A percentile compares a stretch with the other conserved stretches of the same genome.
phyloP scores from a whole-genome alignment of 768 basidiomycete genomes.

The Pleurotus djamor region DNA sequence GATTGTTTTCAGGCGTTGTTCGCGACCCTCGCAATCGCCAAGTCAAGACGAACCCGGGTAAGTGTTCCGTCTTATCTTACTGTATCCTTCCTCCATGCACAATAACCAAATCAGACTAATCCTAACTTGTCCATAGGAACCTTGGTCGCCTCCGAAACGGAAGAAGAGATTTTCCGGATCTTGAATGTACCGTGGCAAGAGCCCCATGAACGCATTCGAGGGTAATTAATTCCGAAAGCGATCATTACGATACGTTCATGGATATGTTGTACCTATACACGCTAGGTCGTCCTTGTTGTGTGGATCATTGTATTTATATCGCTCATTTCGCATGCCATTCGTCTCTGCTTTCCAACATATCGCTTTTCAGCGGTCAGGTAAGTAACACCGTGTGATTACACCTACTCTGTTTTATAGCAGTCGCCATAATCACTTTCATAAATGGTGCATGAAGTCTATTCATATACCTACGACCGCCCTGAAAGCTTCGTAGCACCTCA shows the following conservation, averaged over 20 bases:
- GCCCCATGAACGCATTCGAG: conserved; percentile 68
- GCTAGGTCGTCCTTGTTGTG: too few relatives aligned
- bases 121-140: conserved; percentile 37
- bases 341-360: too few relatives aligned
- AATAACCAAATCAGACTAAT: too few relatives aligned
- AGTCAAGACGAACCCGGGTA: conserved; percentile 62
- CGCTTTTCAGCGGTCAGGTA: too few relatives aligned
- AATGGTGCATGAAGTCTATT: not conserved
- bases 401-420: too few relatives aligned
- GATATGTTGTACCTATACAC: not conserved
- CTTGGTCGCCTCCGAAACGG: conserved; percentile 78
- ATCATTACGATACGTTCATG: not conserved
- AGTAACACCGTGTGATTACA: too few relatives aligned
- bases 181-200: conserved; percentile 82
- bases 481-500: conserved; percentile 30
- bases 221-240: conserved; percentile 17
- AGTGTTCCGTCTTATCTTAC: conserved; percentile 9
- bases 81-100: not conserved
- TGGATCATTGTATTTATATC: too few relatives aligned
- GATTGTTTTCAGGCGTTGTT: conserved; percentile 70
- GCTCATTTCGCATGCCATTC: too few relatives aligned
- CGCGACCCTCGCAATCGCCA: conserved; percentile 64
- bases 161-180: conserved; percentile 82
- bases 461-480: conserved; percentile 11
- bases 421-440: too few relatives aligned